phyloP scores from a whole-genome alignment of 2,329 filamentous ascomycete genomes.

The Colletotrichum sp. region DNA sequence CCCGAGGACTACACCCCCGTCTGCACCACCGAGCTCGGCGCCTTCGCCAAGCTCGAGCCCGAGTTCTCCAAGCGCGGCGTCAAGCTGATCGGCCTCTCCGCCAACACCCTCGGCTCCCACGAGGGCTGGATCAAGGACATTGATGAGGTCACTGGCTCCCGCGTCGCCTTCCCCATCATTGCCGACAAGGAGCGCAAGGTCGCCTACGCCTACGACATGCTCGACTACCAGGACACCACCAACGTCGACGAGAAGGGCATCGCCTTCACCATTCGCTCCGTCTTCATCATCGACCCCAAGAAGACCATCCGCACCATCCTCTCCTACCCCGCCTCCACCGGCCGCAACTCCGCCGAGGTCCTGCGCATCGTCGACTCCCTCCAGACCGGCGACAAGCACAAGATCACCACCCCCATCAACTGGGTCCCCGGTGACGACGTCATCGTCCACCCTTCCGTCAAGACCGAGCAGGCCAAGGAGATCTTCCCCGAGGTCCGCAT shows the following conservation, averaged over 20 bases:
- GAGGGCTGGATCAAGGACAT: constrained; percentile 92
- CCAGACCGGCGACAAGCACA: constrained; percentile 86
- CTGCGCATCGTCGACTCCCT: constrained; percentile 81
- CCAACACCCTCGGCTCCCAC: constrained; percentile 86
- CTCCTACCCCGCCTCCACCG: constrained; percentile 90
- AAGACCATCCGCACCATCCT: constrained; percentile 94
- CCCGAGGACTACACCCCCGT: constrained; percentile 93
- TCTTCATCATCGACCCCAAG: constrained; percentile 92
- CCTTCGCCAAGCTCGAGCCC: constrained; percentile 86
- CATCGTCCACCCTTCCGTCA: constrained; percentile 84
- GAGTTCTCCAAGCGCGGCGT: constrained; percentile 88
- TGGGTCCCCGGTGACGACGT: constrained; percentile 91
- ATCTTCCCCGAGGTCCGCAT: constrained; percentile 80
- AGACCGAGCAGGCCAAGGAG: constrained; percentile 84
- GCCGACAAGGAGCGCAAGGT: constrained; percentile 80
- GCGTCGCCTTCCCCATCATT: constrained; percentile 79
- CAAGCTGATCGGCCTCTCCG: constrained; percentile 89
- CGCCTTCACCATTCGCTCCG: constrained; percentile 92
- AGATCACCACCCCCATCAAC: constrained; percentile 87
- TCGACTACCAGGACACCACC: constrained; percentile 81
- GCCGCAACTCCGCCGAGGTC: constrained; percentile 81
- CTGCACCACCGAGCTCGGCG: constrained; percentile 94
- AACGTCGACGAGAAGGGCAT: constrained; percentile 84
- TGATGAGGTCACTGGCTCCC: constrained; percentile 75
- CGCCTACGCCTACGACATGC: constrained; percentile 80